phyloP scores from a whole-genome alignment of 371 early-diverging fungal species.

The Lichtheimia corymbifera region DNA sequence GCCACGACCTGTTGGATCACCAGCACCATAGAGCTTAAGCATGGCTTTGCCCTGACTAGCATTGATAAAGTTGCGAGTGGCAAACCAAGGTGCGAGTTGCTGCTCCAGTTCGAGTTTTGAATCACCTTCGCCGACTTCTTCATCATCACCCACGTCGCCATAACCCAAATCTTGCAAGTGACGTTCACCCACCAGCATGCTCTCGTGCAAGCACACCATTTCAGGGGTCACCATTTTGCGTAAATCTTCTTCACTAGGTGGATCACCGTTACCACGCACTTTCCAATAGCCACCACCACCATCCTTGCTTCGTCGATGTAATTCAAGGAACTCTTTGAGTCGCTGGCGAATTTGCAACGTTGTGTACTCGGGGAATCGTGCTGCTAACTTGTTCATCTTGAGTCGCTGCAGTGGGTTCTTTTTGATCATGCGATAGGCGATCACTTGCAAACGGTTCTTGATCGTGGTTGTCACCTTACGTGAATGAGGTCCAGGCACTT shows the following conservation, averaged over 20 bases:
- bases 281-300: conserved; percentile 89
- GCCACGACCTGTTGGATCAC: conserved; percentile 97
- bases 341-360: conserved; percentile 87
- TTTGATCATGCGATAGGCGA: conserved; percentile 85
- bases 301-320: conserved; percentile 85
- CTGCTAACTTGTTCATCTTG: conserved; percentile 74
- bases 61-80: conserved; percentile 95
- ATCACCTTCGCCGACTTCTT: conserved; percentile 72
- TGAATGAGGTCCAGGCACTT: conserved; percentile 98
- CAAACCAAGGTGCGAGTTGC: conserved; percentile 96
- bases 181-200: conserved; percentile 96
- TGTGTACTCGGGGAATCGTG: conserved; percentile 83
- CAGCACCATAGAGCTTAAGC: conserved; percentile 93
- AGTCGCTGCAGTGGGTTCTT: conserved; percentile 75
- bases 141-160: conserved; percentile 60
- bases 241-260: conserved; percentile 94
- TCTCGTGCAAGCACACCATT: conserved; percentile 96
- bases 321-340: conserved; percentile 96
- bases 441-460: conserved; percentile 92
- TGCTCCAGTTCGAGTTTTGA: conserved; percentile 87
- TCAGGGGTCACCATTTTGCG: conserved; percentile 98
- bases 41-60: conserved; percentile 91
- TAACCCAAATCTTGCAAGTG: conserved; percentile 95
- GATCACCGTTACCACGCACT: conserved; percentile 73
- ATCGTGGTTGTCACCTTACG: conserved; percentile 93